Conservation (phyloP, 768 basidiomycete genomes). For the Flagelloscypha sp. region DNA sequence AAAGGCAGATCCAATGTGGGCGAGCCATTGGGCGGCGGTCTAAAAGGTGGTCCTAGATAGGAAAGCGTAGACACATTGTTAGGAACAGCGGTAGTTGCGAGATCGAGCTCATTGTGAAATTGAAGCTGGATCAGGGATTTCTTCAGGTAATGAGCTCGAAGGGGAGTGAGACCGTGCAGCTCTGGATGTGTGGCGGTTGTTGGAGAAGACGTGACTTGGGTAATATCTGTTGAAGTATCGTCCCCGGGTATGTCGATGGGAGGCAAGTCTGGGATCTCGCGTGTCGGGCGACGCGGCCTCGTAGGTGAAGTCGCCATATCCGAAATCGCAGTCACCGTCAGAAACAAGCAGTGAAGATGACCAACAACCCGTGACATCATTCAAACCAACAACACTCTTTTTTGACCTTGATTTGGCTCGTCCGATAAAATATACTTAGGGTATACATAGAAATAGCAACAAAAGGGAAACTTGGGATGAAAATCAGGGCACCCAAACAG, state of each 20-base stretch:
- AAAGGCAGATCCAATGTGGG: constrained; percentile 73
- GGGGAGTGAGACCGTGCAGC: constrained; percentile 53
- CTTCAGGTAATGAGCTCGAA: constrained; percentile 97
- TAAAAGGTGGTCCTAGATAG: constrained; percentile 84
- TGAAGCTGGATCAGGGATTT: constrained; percentile 88
- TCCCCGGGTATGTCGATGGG: not conserved
- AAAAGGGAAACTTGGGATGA: too few relatives aligned
- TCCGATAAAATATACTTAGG: too few relatives aligned
- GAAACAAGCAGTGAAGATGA: too few relatives aligned
- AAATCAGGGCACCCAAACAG: too few relatives aligned
- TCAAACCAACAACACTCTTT: too few relatives aligned
- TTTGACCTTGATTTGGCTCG: too few relatives aligned
- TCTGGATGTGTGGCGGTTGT: constrained; percentile 3
- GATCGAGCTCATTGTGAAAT: constrained; percentile 69
- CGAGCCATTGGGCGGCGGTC: constrained; percentile 52
- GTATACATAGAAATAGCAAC: too few relatives aligned
- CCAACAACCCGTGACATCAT: too few relatives aligned
- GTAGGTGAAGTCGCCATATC: constrained; percentile 2
- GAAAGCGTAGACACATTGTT: constrained; percentile 63
- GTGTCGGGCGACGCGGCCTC: constrained; percentile 1
- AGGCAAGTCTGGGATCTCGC: constrained; percentile 1
- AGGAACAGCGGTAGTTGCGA: constrained; percentile 43
- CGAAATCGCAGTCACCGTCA: too few relatives aligned
- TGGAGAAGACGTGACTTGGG: constrained; percentile 7
- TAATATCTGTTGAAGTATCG: not conserved